Evolutionary conservation across 2,329 filamentous ascomycete species (phyloP).

Genomic region (Teratosphaeria pseudoeucalypti): DNA sequence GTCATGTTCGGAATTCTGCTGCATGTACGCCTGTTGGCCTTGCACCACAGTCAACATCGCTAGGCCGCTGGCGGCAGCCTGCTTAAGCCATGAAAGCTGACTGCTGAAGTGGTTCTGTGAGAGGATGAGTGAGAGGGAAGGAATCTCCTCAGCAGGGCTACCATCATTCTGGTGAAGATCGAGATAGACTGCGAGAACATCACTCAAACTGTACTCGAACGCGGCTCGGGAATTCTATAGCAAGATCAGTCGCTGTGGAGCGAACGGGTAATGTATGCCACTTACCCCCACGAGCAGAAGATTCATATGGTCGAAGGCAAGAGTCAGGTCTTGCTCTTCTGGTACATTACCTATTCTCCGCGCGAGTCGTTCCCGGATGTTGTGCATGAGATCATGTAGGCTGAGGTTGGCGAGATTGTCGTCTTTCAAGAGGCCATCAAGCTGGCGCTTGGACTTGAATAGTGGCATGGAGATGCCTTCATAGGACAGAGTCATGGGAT

Average conservation of each 20-base stretch:
- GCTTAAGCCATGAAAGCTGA: slow-evolving; percentile 42
- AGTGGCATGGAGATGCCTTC: slow-evolving; percentile 46
- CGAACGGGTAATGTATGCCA: slow-evolving; percentile 1
- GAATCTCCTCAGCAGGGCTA: slow-evolving; percentile 34
- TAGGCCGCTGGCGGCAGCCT: slow-evolving; percentile 46
- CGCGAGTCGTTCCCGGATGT: slow-evolving; percentile 36
- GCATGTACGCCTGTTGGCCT: background rate
- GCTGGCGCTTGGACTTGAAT: slow-evolving; percentile 45
- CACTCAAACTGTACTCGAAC: slow-evolving; percentile 41
- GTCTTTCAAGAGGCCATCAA: slow-evolving; percentile 48
- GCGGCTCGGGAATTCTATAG: slow-evolving; percentile 40
- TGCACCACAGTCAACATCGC: slow-evolving; percentile 41
- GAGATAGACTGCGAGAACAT: slow-evolving; percentile 51
- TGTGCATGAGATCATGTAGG: slow-evolving; percentile 45
- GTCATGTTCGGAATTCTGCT: background rate
- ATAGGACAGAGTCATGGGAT: slow-evolving; percentile 47
- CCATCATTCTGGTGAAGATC: slow-evolving; percentile 51
- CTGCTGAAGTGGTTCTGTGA: slow-evolving; percentile 44
- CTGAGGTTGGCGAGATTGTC: slow-evolving; percentile 42
- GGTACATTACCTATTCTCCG: slow-evolving; percentile 44
- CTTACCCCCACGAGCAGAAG: slow-evolving; percentile 50
- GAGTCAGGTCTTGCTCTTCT: slow-evolving; percentile 47
- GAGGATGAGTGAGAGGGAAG: slow-evolving; percentile 47
- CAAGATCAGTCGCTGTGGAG: slow-evolving; percentile 5
- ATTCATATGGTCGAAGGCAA: slow-evolving; percentile 46